These are phyloP conservation scores for Nakaseomyces uthaithaninus DNA, from an alignment of 1,139 yeast species.

Conservation along the genomic window DNA sequence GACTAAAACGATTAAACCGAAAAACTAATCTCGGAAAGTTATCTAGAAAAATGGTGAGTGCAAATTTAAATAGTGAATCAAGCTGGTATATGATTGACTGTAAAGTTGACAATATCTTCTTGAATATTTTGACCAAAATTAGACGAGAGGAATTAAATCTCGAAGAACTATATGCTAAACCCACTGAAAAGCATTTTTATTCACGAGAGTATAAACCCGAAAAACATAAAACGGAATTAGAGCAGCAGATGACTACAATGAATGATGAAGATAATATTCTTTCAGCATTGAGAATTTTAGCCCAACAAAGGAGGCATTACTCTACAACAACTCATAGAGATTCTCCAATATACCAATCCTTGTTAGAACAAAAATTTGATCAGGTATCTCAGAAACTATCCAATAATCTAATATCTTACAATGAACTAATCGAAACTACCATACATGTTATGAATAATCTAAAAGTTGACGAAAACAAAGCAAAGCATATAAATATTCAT, in stretches of 20 bases:
- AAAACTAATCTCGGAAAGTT: slow-evolving; percentile 43
- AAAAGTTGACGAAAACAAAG: not conserved
- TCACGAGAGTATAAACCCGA: too few species aligned
- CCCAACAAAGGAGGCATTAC: slow-evolving; percentile 24
- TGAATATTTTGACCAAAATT: slow-evolving; percentile 65
- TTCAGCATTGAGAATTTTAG: slow-evolving; percentile 25
- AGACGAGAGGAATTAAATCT: slow-evolving; percentile 61
- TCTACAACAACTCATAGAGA: slow-evolving; percentile 10
- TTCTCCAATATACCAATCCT: slow-evolving; percentile 1
- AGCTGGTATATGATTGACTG: slow-evolving; percentile 75
- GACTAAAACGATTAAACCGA: slow-evolving; percentile 53
- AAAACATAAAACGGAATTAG: not conserved
- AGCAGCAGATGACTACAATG: not conserved
- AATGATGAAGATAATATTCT: slow-evolving; percentile 23
- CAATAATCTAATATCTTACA: not conserved
- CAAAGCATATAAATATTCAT: not conserved
- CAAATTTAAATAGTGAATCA: slow-evolving; percentile 38
- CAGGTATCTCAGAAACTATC: slow-evolving; percentile 9
- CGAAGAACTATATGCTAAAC: slow-evolving; percentile 58
- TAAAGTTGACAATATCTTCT: slow-evolving; percentile 49
- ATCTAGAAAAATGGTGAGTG: slow-evolving; percentile 18
- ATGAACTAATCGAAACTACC: not conserved
- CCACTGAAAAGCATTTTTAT: slow-evolving; percentile 36
- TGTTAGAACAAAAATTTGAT: slow-evolving; percentile 13
- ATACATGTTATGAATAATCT: not conserved